Base-by-base conservation (phyloP, 2,329 filamentous ascomycete species). In the Leptodontidium sp. region DNA sequence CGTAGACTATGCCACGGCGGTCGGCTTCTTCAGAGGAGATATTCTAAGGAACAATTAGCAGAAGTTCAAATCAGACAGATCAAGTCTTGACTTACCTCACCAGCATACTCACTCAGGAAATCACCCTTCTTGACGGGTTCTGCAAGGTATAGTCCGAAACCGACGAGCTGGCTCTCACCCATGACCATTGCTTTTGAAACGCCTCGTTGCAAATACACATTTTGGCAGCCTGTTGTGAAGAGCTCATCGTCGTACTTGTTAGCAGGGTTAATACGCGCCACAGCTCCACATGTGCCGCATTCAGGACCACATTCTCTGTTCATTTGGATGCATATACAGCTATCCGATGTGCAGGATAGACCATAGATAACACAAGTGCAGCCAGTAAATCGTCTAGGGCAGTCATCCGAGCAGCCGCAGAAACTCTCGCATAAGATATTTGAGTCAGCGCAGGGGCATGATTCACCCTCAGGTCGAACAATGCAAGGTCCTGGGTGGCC, bases 251-350 rank as follows among this genome's bases (percentile, higher is more conserved):
- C 82, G 63, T 90, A 84, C 6, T 86, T 85, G 73, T 92, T 90
- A n/a, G 83, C 80, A 0, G 91, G 91, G 75, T 94, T 88, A 2
- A 92, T 86, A 1, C 91, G 85, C 68, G 92, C 88, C 12, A 82
- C 77, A 0, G 90, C 91, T 35, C 92, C 92, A 73, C 93, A 96
- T 9, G 82, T 84, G 17, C 84, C 84, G 75, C 93, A 97, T 14
- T 91, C 88, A 1, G 92, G 89, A 74, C 96, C 93, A 76, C 93
- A 97, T 80, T 97, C 93, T 49, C 93, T 87, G 73, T 92, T 91
- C 64, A 93, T 84, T 74, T 87, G 84, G 24, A 89, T 83, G 75
- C 93, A 97, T 15, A 91, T 89, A 76, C 93, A 96, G 3, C 85
- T 86, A 72, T 89, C 83, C 53, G 84, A 78, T 6, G 84, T 72